Conservation (phyloP, 208 protist species). For the Acanthamoeba lenticulata region DNA sequence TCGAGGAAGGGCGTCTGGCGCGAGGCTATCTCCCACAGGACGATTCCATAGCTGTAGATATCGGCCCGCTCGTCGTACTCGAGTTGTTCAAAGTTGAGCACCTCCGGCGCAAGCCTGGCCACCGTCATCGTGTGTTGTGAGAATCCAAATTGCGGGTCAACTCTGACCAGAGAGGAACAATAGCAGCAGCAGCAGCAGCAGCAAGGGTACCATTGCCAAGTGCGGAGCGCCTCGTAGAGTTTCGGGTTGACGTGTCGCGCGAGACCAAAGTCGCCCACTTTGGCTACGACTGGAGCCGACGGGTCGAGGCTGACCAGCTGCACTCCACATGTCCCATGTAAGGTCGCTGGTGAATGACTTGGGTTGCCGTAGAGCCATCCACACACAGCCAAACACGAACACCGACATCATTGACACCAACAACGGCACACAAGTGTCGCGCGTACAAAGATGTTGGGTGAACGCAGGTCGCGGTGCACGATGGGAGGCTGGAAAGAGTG, state of each 20-base stretch:
- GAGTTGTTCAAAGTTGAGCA: slow-evolving; percentile 7
- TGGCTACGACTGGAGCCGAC: slow-evolving; percentile 43
- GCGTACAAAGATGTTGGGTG: slow-evolving; percentile 46
- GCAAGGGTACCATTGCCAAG: slow-evolving; percentile 62
- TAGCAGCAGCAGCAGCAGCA: not conserved
- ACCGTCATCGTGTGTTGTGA: not conserved
- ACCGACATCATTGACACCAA: not conserved
- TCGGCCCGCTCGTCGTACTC: slow-evolving; percentile 52
- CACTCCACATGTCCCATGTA: not conserved
- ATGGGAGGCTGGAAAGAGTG: slow-evolving; percentile 38
- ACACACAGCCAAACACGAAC: too few relatives aligned
- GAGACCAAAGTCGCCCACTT: slow-evolving; percentile 76
- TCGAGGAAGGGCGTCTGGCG: slow-evolving; percentile 55
- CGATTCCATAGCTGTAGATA: slow-evolving; percentile 55
- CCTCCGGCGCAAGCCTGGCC: not conserved
- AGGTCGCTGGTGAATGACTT: not conserved
- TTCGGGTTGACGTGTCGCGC: slow-evolving; percentile 52
- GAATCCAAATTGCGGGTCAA: not conserved
- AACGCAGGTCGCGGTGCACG: slow-evolving; percentile 24
- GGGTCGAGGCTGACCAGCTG: not conserved
- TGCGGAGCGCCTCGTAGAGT: slow-evolving; percentile 26
- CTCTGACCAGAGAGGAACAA: too few relatives aligned
- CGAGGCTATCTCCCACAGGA: slow-evolving; percentile 33
- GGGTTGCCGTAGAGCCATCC: not conserved
- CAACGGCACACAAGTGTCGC: not conserved